Evolutionary conservation across 2,329 filamentous ascomycete genomes (phyloP).

Genomic region (Dryadomyces quercivorus): DNA sequence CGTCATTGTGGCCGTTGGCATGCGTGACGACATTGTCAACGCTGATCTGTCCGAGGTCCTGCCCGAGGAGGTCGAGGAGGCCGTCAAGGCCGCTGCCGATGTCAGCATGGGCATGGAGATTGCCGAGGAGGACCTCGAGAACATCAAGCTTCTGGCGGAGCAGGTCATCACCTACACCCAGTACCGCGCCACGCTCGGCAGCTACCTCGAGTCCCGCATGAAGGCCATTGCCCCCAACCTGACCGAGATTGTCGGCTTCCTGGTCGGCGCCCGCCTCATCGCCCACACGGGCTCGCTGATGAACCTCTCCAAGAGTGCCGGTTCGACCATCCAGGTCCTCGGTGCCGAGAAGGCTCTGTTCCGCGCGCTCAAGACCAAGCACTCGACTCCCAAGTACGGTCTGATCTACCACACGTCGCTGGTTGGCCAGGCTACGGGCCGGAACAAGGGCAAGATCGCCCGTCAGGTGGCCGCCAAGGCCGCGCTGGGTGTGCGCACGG

Average conservation of each 20-base stretch:
- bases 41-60: slow-evolving; percentile 80
- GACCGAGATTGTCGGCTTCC: slow-evolving; percentile 81
- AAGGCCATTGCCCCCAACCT: slow-evolving; percentile 93
- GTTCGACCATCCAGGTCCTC: slow-evolving; percentile 93
- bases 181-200: slow-evolving; percentile 76
- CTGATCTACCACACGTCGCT: slow-evolving; percentile 86
- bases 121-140: slow-evolving; percentile 79
- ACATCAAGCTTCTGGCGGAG: slow-evolving; percentile 83
- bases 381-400: slow-evolving; percentile 97
- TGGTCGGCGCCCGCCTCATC: slow-evolving; percentile 89
- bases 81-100: slow-evolving; percentile 88
- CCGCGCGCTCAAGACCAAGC: slow-evolving; percentile 96
- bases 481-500: slow-evolving; percentile 82
- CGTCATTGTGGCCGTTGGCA: slow-evolving; percentile 79
- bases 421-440: slow-evolving; percentile 91
- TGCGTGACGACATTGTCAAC: slow-evolving; percentile 66
- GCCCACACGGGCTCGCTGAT: slow-evolving; percentile 89
- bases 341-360: slow-evolving; percentile 98
- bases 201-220: slow-evolving; percentile 88
- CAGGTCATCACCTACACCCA: slow-evolving; percentile 88
- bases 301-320: slow-evolving; percentile 88
- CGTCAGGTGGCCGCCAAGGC: slow-evolving; percentile 92
- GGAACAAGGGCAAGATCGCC: slow-evolving; percentile 99
- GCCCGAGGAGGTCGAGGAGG: slow-evolving; percentile 85
- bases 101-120: slow-evolving; percentile 99